phyloP scores from a whole-genome alignment of 148 eudicot genomes.

The Vaccinium macrocarpon region DNA sequence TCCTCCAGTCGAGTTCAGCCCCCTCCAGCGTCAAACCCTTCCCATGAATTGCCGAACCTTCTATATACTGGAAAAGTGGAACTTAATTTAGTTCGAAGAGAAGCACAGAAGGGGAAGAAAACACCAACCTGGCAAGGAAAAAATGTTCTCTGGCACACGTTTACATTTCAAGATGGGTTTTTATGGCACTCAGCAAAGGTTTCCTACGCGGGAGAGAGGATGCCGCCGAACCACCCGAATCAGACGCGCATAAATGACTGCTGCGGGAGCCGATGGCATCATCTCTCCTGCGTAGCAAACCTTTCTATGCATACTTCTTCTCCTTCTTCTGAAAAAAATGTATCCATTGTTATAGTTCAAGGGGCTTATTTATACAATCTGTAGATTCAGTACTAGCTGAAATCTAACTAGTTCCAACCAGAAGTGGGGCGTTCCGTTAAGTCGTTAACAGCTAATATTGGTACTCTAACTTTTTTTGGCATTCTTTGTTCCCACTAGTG shows the following conservation, averaged over 20 bases:
- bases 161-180: background rate
- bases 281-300: constrained; percentile 20
- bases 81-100: background rate
- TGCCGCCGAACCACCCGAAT: background rate
- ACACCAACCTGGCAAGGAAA: constrained; percentile 2
- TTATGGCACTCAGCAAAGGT: constrained; percentile 7
- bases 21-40: background rate
- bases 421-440: no score
- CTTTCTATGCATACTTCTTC: constrained; percentile 8
- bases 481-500: background rate
- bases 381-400: background rate
- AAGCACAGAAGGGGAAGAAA: constrained; percentile 6
- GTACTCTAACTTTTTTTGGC: background rate
- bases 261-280: background rate
- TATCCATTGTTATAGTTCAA: background rate
- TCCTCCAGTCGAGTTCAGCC: background rate
- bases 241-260: background rate
- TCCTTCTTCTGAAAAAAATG: background rate
- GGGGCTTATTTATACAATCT: background rate
- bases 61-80: background rate
- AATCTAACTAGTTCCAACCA: constrained; percentile 1
- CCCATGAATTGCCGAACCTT: background rate
- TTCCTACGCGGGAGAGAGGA: background rate
- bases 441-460: background rate
- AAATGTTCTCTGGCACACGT: background rate